phyloP scores from a whole-genome alignment of 2,329 filamentous ascomycete species.

The Neoascochyta sp. region DNA sequence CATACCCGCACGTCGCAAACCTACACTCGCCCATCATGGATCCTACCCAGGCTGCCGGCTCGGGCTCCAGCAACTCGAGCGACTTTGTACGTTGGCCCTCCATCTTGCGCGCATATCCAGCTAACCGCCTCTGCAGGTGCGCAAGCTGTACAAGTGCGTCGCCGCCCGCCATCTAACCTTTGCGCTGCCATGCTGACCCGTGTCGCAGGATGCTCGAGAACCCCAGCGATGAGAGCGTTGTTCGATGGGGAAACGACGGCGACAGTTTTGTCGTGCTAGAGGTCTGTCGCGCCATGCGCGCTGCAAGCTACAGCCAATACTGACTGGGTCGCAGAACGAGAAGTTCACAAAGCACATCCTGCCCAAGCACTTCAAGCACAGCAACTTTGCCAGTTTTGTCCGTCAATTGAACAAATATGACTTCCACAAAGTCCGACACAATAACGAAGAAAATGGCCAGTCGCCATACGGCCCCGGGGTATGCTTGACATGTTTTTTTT shows the following conservation, averaged over 20 bases:
- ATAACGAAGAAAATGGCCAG: conserved; percentile 79
- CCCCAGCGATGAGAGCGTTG: conserved; percentile 84
- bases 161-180: too few species aligned
- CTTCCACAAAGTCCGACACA: conserved; percentile 94
- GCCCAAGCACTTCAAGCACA: conserved; percentile 98
- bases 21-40: conserved; percentile 26
- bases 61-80: conserved; percentile 75
- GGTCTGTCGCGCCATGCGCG: conserved; percentile 50
- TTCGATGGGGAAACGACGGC: conserved; percentile 91
- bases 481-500: conserved; percentile 9
- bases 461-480: conserved; percentile 80
- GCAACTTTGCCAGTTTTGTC: conserved; percentile 96
- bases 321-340: conserved; percentile 65
- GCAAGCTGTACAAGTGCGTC: conserved; percentile 93
- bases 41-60: conserved; percentile 27
- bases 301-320: conserved; percentile 1
- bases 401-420: conserved; percentile 96
- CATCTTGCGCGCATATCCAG: not conserved
- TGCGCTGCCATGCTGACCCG: conserved; percentile 33
- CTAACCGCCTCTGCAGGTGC: conserved; percentile 61
- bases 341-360: conserved; percentile 97
- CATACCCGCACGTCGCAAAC: conserved; percentile 1
- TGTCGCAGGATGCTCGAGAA: conserved; percentile 85
- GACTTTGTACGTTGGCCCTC: conserved; percentile 72
- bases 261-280: conserved; percentile 97